phyloP scores from a whole-genome alignment of 352 stramenopile genomes.

The Pythium myriotylum region DNA sequence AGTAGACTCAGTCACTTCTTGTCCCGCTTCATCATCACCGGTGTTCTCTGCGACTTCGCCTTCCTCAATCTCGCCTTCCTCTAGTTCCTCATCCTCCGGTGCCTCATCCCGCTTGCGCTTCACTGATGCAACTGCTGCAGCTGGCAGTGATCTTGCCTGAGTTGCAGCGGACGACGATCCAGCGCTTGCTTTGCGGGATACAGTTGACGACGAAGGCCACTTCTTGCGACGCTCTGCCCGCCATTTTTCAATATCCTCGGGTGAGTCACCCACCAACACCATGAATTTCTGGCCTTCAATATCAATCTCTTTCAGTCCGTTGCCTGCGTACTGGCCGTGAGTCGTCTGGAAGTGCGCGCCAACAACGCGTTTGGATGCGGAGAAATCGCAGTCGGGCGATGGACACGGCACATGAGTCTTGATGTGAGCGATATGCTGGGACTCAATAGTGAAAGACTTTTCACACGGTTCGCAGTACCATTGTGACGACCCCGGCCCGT shows the following conservation, averaged over 20 bases:
- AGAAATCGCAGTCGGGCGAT: slow-evolving; percentile 61
- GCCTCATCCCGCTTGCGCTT: slow-evolving; percentile 59
- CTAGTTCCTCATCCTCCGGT: slow-evolving; percentile 34
- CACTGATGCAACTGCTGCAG: slow-evolving; percentile 3
- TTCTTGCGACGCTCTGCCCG: slow-evolving; percentile 73
- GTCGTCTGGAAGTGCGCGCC: slow-evolving; percentile 63
- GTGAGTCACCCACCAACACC: slow-evolving; percentile 81
- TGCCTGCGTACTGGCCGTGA: slow-evolving; percentile 67
- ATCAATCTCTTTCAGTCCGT: slow-evolving; percentile 82
- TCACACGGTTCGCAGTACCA: slow-evolving; percentile 72
- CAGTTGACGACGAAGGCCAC: slow-evolving; percentile 42
- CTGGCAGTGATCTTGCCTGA: background rate
- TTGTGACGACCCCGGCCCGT: no score
- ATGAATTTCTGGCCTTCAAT: slow-evolving; percentile 88
- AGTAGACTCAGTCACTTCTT: no score
- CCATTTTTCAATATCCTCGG: slow-evolving; percentile 81
- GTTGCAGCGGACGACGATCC: slow-evolving; percentile 1
- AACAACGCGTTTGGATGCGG: slow-evolving; percentile 78
- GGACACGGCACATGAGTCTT: slow-evolving; percentile 72
- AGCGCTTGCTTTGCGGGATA: slow-evolving; percentile 23
- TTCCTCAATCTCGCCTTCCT: slow-evolving; percentile 64
- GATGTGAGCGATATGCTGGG: slow-evolving; percentile 71
- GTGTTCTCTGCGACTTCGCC: slow-evolving; percentile 31
- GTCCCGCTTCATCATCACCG: slow-evolving; percentile 22
- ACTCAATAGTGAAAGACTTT: slow-evolving; percentile 72